phyloP scores from a whole-genome alignment of 441 rosid genomes.

The Syzygium malaccense region DNA sequence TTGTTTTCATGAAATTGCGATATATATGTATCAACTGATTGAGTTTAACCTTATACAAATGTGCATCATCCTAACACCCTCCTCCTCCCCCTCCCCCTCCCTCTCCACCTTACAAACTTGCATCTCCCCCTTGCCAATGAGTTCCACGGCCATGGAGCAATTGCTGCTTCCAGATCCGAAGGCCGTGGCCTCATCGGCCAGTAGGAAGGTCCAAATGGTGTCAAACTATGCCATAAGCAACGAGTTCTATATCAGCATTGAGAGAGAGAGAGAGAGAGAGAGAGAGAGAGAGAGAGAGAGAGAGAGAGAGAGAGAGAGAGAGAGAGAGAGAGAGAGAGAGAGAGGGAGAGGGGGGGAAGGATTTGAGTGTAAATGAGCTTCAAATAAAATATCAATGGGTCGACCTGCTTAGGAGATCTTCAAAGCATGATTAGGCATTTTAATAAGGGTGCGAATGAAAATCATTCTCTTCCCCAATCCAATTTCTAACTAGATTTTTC shows the following conservation, averaged over 20 bases:
- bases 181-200: background rate
- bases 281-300: background rate
- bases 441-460: background rate
- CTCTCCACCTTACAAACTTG: background rate
- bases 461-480: no score
- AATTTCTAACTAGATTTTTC: no score
- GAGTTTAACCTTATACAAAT: background rate
- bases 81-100: background rate
- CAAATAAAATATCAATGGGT: background rate
- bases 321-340: background rate
- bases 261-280: background rate
- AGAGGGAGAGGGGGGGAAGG: no score
- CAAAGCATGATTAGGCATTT: background rate
- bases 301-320: background rate
- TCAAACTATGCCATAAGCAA: background rate
- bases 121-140: background rate
- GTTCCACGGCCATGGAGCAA: background rate
- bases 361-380: background rate
- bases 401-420: background rate
- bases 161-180: background rate
- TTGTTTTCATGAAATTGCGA: no score
- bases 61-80: background rate
- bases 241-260: background rate
- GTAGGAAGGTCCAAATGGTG: background rate
- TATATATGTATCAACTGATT: no score